Evolutionary conservation across 1,284 basidiomycete genomes (phyloP).

Genomic region (Marasmius tenuissimus): DNA sequence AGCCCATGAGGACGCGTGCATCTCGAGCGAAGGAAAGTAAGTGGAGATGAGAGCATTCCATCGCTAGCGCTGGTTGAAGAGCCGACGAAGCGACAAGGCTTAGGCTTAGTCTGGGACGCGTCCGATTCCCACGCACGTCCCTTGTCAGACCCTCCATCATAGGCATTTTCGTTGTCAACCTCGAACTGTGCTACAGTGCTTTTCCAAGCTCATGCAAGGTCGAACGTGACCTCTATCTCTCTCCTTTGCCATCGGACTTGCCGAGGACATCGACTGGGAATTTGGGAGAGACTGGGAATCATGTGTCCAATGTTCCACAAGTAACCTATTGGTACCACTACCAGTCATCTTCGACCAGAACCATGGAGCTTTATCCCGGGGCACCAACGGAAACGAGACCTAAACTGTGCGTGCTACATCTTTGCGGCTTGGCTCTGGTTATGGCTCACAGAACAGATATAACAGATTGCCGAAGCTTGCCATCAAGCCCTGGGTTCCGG

Average conservation of each 20-base stretch:
- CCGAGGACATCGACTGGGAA: not conserved
- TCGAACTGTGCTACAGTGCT: not conserved
- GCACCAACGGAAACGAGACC: constrained; percentile 22
- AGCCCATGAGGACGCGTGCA: too few species aligned
- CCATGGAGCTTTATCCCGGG: constrained; percentile 19
- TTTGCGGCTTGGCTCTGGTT: not conserved
- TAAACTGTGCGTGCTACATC: constrained; percentile 14
- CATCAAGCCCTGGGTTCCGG: constrained; percentile 36
- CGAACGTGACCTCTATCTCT: too few species aligned
- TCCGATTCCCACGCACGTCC: too few species aligned
- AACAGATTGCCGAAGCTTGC: constrained; percentile 34
- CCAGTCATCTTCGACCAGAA: not conserved
- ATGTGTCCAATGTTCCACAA: not conserved
- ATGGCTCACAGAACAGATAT: not conserved
- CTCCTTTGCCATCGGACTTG: too few species aligned
- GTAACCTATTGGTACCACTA: not conserved
- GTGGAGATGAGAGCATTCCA: too few species aligned
- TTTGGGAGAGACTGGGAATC: not conserved
- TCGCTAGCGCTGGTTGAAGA: too few species aligned
- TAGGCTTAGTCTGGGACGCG: too few species aligned
- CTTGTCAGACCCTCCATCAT: too few species aligned
- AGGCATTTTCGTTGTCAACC: too few species aligned
- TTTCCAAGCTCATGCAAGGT: not conserved
- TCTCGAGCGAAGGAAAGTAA: too few species aligned
- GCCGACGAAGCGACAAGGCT: too few species aligned